Evolutionary conservation across 805 yeast species (phyloP).

Genomic region (Pichia exigua): DNA sequence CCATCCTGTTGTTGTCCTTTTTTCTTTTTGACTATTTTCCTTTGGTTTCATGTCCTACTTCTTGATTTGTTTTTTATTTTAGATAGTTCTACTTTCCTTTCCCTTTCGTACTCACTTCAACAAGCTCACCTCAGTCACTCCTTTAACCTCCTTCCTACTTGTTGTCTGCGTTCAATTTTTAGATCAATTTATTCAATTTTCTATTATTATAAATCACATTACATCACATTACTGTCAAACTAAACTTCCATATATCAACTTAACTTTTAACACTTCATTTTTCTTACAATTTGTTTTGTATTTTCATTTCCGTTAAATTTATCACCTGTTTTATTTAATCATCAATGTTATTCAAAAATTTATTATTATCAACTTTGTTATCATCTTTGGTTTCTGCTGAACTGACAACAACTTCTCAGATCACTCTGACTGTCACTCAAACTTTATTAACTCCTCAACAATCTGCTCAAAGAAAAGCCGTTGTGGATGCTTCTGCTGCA

Average conservation of each 20-base stretch:
- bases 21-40: not conserved
- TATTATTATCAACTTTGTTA: conserved; percentile 21
- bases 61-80: not conserved
- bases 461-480: conserved; percentile 24
- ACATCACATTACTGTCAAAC: too few relatives aligned
- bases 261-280: not conserved
- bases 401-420: conserved; percentile 33
- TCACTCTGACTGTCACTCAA: conserved; percentile 40
- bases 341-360: conserved; percentile 22
- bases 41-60: not conserved
- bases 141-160: conserved; percentile 12
- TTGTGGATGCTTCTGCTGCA: conserved; percentile 14
- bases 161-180: not conserved
- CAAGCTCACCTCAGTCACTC: conserved; percentile 29
- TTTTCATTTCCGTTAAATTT: not conserved
- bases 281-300: not conserved
- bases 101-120: not conserved
- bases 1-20: too few relatives aligned
- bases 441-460: conserved; percentile 41
- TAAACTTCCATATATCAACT: too few relatives aligned
- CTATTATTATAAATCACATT: not conserved
- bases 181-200: too few relatives aligned
- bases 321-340: not conserved
- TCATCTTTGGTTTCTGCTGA: conserved; percentile 24
- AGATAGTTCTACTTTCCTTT: not conserved